Evolutionary conservation across 139 green algal genomes (phyloP), one percentile per base, ranked within the genome.

Genomic region (Chlamydomonas incerta): DNA sequence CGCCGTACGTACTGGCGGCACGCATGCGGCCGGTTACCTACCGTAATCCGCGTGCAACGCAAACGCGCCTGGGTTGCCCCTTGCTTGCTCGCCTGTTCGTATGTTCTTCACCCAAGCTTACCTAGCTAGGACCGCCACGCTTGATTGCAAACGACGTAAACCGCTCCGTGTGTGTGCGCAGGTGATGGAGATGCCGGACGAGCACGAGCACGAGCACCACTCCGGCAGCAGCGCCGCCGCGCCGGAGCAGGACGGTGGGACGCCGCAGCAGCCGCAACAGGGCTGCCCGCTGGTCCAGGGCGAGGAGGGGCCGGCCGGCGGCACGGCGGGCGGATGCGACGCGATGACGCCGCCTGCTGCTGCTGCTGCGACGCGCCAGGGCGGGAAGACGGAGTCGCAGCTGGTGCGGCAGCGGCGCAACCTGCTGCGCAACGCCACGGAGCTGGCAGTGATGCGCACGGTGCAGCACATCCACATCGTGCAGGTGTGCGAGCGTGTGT

Each of bases 381-480:
- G 1, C n/a, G n/a, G n/a, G n/a, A n/a, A n/a, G 66, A 29, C 31
- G 31, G 15, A 14, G 11, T 24, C 63, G 23, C 28, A 26, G 31
- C 67, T 10, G 67, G 20, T 72, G 31, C 5, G 4, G n/a, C 35
- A 23, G 21, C 35, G 69, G 35, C 73, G 33, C n/a, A 33, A 28
- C 10, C 52, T 80, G 72, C 46, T 80, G 47, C 72, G 72, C 14
- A 66, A n/a, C 29, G 72, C 72, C 5, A 80, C n/a, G 9, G 72
- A 80, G 72, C 29, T 80, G 29, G 72, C 47, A 15, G 72, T 80
- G 72, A 41, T 67, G 14, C 72, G 72, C 13, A 80, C 46, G 29
- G 72, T 80, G 23, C 57, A 41, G 34, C 72, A 80, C 46, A 46
- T 80, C 72, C 65, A 80, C 47, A 80, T 80, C 29, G 72, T 80